Evolutionary conservation across 371 early-diverging fungal species (phyloP), one percentile per base, ranked within the genome.

Genomic region (Lichtheimia ramosa): DNA sequence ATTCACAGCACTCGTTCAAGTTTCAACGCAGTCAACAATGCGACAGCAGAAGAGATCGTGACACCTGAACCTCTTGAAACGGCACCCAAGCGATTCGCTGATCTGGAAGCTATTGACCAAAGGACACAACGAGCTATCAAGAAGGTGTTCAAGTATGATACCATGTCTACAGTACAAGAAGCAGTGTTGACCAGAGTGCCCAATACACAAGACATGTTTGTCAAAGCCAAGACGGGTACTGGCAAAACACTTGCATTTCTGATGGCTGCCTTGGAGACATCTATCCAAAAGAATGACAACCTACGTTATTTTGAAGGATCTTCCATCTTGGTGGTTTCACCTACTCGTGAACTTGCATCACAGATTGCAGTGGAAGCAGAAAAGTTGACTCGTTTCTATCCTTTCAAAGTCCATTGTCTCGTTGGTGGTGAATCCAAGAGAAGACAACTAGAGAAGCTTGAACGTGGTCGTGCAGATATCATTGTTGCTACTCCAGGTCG

Each of bases 211-310:
- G 95, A 96, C 64, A 78, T 95, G 66, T 83, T 92, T 79, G 87
- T 93, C 58, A 88, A 90, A 66, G 98, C 99, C 14, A 96, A 97
- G 74, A 99, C 99, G 7, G 99, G 99, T 64, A 97, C 96, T 0
- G 99, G 99, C 46, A 98, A 98, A 73, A 97, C 97, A 2, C 73
- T 96, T 14, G 97, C 94, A 6, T 98, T 97, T 63, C 75, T 98
- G 68, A 78, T 96, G 34, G 92, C 98, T 4, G 92, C 94, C 6
- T 65, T 99, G n/a, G 89, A 94, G 59, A 80, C 84, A 15, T 68
- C 89, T 0, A 77, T 74, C 48, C 75, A 69, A 8, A 75, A 71
- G 15, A 55, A 64, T 49, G 18, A 56, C 28, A 68, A 71, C 8
- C 43, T 64, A n/a, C 68, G 48, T 51, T 65, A 65, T n/a, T 86